Base-by-base conservation (phyloP, 2,329 filamentous ascomycete genomes). In the Taxawa tesnikishii region DNA sequence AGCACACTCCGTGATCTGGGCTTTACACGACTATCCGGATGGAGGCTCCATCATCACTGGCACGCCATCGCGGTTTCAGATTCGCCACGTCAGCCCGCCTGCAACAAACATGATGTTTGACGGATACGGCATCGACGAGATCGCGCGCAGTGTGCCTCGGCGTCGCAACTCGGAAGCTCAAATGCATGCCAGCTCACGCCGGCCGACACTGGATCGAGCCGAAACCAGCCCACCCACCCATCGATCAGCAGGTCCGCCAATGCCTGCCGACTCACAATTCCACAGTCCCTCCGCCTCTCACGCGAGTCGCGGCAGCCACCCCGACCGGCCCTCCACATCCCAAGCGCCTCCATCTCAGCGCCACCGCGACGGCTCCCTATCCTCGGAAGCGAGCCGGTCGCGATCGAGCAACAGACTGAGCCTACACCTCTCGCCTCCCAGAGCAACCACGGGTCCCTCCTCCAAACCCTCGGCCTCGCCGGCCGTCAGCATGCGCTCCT, bases 61-160 rank as follows among this genome's bases (percentile, higher is more conserved):
- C 21, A 56, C 51, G 25, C 52, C 54, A 13, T 53, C 49, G 10
- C 46, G 52, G 15, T 53, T 56, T 31, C 41, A 34, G 10, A 10
- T 54, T 19, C 46, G 46, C 26, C 48, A 47, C 24, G 36, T 38
- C n/a, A 41, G 37, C 27, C 40, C 43, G 11, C 34, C 40, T 8
- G 37, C 37, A 9, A 19, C 30, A 6, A 29, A 39, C 26, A 37
- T 44, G 21, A 38, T 46, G 26, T 45, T 44, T 33, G 40, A 49
- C 32, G 38, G 32, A 13, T 38, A 38, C 21, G 38, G 42, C 15
- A 29, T 39, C 6, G 24, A 16, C 15, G 12, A 18, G 6, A 7
- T 25, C 5, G 6, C n/a, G n/a, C 25, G 12, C n/a, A 8, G n/a
- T n/a, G 8, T n/a, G n/a, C 19, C 18, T 14, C n/a, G 18, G 10